phyloP scores from a whole-genome alignment of 2,329 filamentous ascomycete species.

The Blumeria hordei region DNA sequence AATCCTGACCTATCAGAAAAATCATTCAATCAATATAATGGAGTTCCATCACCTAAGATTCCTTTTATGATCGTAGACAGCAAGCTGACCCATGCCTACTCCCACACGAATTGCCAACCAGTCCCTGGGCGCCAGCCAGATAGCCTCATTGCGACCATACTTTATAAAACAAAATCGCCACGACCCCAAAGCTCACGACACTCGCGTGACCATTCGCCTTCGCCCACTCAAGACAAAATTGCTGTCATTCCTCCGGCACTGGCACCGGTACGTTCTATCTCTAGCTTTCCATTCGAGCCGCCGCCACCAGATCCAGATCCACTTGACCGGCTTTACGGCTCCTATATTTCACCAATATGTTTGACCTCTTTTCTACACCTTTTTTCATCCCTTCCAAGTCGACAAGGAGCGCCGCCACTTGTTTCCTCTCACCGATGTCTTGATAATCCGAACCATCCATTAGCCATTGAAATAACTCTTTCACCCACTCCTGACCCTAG shows the following conservation, averaged over 20 bases:
- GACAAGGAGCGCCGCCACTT: constrained; percentile 24
- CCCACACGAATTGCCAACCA: constrained; percentile 37
- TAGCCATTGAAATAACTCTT: constrained; percentile 41
- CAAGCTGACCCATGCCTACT: constrained; percentile 35
- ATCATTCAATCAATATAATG: constrained; percentile 27
- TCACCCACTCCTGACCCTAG: constrained; percentile 33
- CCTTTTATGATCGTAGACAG: constrained; percentile 37
- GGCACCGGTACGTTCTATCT: constrained; percentile 31
- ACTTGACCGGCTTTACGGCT: constrained; percentile 40
- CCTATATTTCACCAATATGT: constrained; percentile 39
- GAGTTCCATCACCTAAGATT: constrained; percentile 32
- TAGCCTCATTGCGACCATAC: constrained; percentile 34
- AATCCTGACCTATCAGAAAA: constrained; percentile 20
- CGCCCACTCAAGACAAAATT: constrained; percentile 12
- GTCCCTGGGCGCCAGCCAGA: constrained; percentile 22
- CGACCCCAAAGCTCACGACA: constrained; percentile 16
- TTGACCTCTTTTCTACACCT: constrained; percentile 41
- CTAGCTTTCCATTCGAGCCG: constrained; percentile 35
- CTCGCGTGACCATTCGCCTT: constrained; percentile 14
- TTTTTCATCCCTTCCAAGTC: constrained; percentile 35
- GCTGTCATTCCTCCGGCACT: constrained; percentile 17
- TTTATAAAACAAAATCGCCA: constrained; percentile 28
- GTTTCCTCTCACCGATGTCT: constrained; percentile 40
- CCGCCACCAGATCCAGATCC: constrained; percentile 28
- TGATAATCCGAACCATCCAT: constrained; percentile 32